Conservation (phyloP, 177 flowering plant species). For the Vitis hybrid region DNA sequence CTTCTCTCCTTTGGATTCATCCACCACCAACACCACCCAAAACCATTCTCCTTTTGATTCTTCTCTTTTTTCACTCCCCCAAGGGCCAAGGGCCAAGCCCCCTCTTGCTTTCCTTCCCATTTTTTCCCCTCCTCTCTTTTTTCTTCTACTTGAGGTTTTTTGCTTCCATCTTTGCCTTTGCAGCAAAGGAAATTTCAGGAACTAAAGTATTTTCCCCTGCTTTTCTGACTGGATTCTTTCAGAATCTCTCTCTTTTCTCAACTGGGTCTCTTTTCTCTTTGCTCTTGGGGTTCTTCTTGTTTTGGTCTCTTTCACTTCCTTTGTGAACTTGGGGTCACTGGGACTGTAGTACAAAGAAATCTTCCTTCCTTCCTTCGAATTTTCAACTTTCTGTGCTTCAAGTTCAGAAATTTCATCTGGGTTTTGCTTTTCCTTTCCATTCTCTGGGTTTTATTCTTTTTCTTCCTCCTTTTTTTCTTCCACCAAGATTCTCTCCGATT, state of each 20-base stretch:
- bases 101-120: background rate
- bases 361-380: background rate
- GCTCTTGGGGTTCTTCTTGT: background rate
- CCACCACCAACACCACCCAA: slow-evolving; percentile 6
- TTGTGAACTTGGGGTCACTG: background rate
- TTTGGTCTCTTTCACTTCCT: background rate
- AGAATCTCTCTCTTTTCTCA: slow-evolving; percentile 4
- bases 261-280: background rate
- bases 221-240: slow-evolving; percentile 2
- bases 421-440: background rate
- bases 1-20: background rate
- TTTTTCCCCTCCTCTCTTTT: background rate
- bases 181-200: too few relatives aligned
- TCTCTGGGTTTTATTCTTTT: background rate
- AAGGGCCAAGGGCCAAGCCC: background rate
- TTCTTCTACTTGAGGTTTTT: too few relatives aligned
- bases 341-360: too few relatives aligned
- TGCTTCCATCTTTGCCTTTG: slow-evolving; percentile 14
- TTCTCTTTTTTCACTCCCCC: background rate
- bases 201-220: slow-evolving; percentile 5
- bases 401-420: background rate
- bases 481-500: slow-evolving; percentile 24
- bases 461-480: background rate
- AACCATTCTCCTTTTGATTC: background rate
- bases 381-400: background rate